phyloP scores from a whole-genome alignment of 306 rosid species.

The Betula pendula region DNA sequence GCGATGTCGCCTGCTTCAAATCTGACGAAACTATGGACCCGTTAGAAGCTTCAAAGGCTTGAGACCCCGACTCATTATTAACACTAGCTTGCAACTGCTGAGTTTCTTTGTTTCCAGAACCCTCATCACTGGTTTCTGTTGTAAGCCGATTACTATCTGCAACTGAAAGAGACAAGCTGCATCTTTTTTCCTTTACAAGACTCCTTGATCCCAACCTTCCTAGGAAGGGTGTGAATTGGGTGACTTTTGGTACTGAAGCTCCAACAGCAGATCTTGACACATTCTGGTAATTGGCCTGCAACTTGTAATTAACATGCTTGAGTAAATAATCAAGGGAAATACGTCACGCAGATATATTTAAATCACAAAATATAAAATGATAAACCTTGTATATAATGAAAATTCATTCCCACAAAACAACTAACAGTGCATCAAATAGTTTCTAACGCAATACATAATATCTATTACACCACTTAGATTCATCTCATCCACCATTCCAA shows the following conservation, averaged over 20 bases:
- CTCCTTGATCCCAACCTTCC: conserved; percentile 40
- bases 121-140: conserved; percentile 49
- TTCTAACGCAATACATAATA: neutral
- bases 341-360: conserved; percentile 19
- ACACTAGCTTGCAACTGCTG: conserved; percentile 37
- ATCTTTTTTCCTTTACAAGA: conserved; percentile 43
- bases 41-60: conserved; percentile 47
- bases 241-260: conserved; percentile 46
- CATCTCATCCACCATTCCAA: neutral
- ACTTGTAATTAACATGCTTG: conserved; percentile 43
- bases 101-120: conserved; percentile 36
- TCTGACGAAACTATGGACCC: conserved; percentile 31
- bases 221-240: conserved; percentile 39
- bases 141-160: conserved; percentile 67
- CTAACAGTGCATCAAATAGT: neutral
- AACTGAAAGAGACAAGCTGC: conserved; percentile 45
- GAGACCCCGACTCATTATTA: conserved; percentile 37
- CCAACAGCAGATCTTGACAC: conserved; percentile 52
- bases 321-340: conserved; percentile 27
- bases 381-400: neutral
- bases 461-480: neutral
- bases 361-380: neutral
- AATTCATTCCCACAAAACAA: neutral
- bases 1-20: conserved; percentile 33
- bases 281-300: conserved; percentile 54